Base-by-base conservation (phyloP, 2,329 filamentous ascomycete species). In the Beauveria australis region DNA sequence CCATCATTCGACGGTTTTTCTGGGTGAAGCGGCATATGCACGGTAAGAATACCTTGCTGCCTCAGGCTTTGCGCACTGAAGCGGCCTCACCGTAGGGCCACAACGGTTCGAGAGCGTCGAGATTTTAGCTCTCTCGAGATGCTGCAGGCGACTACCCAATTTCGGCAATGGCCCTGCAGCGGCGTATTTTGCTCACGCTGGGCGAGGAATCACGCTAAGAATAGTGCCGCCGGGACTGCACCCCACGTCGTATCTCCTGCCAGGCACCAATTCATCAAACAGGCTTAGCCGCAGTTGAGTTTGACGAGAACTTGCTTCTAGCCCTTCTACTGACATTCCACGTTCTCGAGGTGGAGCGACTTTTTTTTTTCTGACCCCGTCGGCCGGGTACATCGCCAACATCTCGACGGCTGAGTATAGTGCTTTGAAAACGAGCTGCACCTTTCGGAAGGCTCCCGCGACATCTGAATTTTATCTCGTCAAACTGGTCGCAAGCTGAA, bases 261-360 rank as follows among this genome's bases (percentile, higher is more conserved):
- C 28, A 41, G 22, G 55, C 37, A 51, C 55, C 33, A 59, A 52
- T 52, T 51, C 18, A 33, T 59, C 47, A 52, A 59, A 44, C 24
- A 59, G 55, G 55, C 47, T 22, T 59, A 52, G 55, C 33, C 19
- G 54, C 37, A 24, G 33, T 58, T 19, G 6, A 44, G 7, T 51
- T 48, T 40, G 44, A 46, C 47, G 24, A 57, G 54, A 49, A 49
- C 44, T 37, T 51, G 55, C 47, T 58, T 58, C 55, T 58, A 52
- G 55, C 46, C n/a, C 55, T 59, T 59, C 55, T n/a, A 33, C 47
- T 40, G 24, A 37, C 22, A 18, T 58, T 58, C 55, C 46, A 58
- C 24, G 46, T 41, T 49, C 28, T 40, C 3, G 10, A 19, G 47
- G 46, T 30, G 47, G 46, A 52, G 37, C 12, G 37, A 18, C 37